Base-by-base conservation (phyloP, 148 eudicot genomes). In the Diospyros lotus region DNA sequence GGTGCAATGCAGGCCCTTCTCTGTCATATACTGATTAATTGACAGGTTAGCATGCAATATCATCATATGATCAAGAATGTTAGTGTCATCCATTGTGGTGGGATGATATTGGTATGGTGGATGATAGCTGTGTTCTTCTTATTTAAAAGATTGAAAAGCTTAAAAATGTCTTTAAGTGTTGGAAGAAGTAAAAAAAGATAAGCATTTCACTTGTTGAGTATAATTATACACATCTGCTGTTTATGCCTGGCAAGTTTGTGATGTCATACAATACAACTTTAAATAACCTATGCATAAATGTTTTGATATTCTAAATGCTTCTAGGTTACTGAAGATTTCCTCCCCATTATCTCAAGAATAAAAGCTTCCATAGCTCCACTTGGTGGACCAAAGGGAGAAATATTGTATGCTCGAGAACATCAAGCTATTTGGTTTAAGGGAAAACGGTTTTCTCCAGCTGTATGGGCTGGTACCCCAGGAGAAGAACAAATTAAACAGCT, bases 401-500 rank as follows among this genome's bases (percentile, higher is more conserved):
- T 95, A 75, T 70, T 89, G 69, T 92, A 95, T 85, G 82, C 96
- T 43, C 92, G 97, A 69, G 98, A 95, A 78, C 98, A 95, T 81
- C 90, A 83, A 83, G 90, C 98, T 76, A 88, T 95, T 82, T 95
- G 98, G 98, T 95, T 95, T 74, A 95, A 88, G 77, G 98, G 97
- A 69, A 95, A 87, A 81, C 92, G 97, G 10, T 95, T 95, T 80
- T 74, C 77, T 15, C 97, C 97, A 77, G 54, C 93, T 75, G 94
- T 95, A 69, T 90, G 93, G 94, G 97, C 90, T 69, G 90, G 88
- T 61, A 90, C 98, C 55, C 87, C 88, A 58, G 97, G 97, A 76
- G 98, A 95, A 84, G 79, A 84, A 81, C 92, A 95, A 87, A 95
- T 95, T 77, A 95, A 88, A 69, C 87, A 88, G 82, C 89, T 95